Conservation (phyloP, 441 rosid genomes). For the Melastoma candidum region DNA sequence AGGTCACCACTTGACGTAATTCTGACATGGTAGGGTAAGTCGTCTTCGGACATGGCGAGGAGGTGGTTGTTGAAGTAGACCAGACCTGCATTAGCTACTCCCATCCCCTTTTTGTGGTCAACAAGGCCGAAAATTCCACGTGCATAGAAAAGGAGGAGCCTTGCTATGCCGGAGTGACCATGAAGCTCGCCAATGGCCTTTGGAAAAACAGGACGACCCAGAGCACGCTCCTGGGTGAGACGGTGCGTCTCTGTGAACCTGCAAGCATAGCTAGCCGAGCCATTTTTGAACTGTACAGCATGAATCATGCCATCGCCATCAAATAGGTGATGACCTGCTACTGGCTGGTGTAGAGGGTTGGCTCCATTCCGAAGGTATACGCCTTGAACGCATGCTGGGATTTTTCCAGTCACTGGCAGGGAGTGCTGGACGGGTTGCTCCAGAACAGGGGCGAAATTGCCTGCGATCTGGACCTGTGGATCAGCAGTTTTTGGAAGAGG, state of each 20-base stretch:
- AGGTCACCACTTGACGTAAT: slow-evolving; percentile 12
- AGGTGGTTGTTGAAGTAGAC: slow-evolving; percentile 16
- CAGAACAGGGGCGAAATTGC: slow-evolving; percentile 17
- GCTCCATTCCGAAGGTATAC: slow-evolving; percentile 16
- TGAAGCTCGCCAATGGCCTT: slow-evolving; percentile 21
- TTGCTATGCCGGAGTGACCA: slow-evolving; percentile 18
- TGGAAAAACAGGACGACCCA: slow-evolving; percentile 17
- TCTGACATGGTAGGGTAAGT: slow-evolving; percentile 16
- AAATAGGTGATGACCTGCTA: slow-evolving; percentile 18
- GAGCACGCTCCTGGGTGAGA: slow-evolving; percentile 13
- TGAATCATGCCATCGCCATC: slow-evolving; percentile 20
- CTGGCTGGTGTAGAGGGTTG: slow-evolving; percentile 18
- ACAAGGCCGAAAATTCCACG: slow-evolving; percentile 13
- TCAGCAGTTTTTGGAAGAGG: slow-evolving; percentile 19
- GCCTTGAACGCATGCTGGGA: slow-evolving; percentile 13
- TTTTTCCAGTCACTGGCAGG: slow-evolving; percentile 12
- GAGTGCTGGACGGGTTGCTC: slow-evolving; percentile 15
- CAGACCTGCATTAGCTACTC: slow-evolving; percentile 18
- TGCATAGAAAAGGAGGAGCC: slow-evolving; percentile 16
- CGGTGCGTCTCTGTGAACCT: slow-evolving; percentile 18
- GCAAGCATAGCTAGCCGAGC: slow-evolving; percentile 13
- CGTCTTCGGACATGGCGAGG: slow-evolving; percentile 20
- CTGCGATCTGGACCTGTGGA: slow-evolving; percentile 14
- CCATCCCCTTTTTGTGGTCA: slow-evolving; percentile 12
- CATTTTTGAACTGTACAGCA: slow-evolving; percentile 11